Percentiles rank a stretch among this genome's conserved stretches.
phyloP scores from a whole-genome alignment of 2,329 filamentous ascomycete species.

The Aspergillus costaricaensis region DNA sequence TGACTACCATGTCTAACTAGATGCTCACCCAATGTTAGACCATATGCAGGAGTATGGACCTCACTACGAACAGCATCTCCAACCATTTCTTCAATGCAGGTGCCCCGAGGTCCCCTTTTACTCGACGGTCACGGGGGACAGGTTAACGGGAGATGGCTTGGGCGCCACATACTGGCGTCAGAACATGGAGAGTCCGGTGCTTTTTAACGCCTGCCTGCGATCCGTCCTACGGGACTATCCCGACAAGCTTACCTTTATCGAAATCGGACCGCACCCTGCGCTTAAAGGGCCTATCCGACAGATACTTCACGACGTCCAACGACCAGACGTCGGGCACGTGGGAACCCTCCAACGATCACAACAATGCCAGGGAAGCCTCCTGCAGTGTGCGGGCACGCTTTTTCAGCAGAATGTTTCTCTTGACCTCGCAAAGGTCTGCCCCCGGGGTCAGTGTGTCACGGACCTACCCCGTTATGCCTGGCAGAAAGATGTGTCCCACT shows the following conservation, averaged over 20 bases:
- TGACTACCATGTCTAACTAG: not conserved
- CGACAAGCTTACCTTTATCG: conserved; percentile 23
- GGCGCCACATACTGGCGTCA: not conserved
- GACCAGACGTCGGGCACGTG: not conserved
- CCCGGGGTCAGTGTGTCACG: not conserved
- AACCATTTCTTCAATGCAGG: not conserved
- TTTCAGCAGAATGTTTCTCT: conserved; percentile 3
- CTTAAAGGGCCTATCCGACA: conserved; percentile 33
- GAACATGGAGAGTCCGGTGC: not conserved
- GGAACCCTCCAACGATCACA: conserved; percentile 1
- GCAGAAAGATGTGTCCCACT: conserved; percentile 9
- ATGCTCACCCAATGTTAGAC: not conserved
- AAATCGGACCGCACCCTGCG: conserved; percentile 41
- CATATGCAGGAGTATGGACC: conserved; percentile 1
- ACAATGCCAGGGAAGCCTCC: conserved; percentile 10
- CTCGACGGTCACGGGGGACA: not conserved
- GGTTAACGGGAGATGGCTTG: not conserved
- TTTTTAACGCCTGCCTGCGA: not conserved
- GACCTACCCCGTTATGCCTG: conserved; percentile 13
- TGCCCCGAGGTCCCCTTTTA: not conserved
- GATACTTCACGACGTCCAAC: conserved; percentile 9
- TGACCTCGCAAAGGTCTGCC: conserved; percentile 4
- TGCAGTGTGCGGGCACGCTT: conserved; percentile 1
- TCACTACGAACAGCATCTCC: not conserved
- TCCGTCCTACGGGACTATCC: not conserved